Evolutionary conservation across 371 early-diverging fungal genomes (phyloP).

Genomic region (Parasitella parasitica): DNA sequence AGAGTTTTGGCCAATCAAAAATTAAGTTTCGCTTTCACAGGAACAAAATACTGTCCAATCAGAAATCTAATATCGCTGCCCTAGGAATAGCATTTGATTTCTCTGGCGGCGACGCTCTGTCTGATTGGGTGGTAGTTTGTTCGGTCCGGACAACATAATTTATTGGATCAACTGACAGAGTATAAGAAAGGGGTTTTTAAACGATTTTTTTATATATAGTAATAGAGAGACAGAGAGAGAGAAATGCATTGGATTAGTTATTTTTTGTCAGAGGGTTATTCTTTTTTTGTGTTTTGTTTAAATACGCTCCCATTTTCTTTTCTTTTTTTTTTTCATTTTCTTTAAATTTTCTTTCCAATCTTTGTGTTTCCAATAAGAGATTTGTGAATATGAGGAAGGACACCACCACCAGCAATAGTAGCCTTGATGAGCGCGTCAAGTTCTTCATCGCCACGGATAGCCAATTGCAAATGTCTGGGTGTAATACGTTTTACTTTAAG

Average conservation of each 20-base stretch:
- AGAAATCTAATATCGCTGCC: no score
- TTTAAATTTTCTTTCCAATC: conserved; percentile 53
- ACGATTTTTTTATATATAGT: neutral
- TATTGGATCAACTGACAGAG: neutral
- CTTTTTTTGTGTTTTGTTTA: no score
- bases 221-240: neutral
- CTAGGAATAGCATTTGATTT: no score
- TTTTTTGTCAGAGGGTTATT: no score
- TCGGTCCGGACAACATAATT: no score
- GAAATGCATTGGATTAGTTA: neutral
- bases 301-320: neutral
- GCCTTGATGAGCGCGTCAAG: conserved; percentile 85
- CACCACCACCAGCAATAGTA: conserved; percentile 91
- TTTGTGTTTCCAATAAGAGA: conserved; percentile 64
- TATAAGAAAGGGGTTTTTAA: neutral
- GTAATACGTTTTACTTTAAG: conserved; percentile 89
- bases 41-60: no score
- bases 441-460: conserved; percentile 92
- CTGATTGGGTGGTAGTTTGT: no score
- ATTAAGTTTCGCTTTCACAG: no score
- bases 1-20: no score
- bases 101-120: no score
- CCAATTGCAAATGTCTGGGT: conserved; percentile 87
- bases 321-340: neutral
- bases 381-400: conserved; percentile 77